Percentiles rank a stretch among this genome's conserved stretches.
Conservation (phyloP, 192 early-diverging fungal genomes). For the Coemansia sp. region DNA sequence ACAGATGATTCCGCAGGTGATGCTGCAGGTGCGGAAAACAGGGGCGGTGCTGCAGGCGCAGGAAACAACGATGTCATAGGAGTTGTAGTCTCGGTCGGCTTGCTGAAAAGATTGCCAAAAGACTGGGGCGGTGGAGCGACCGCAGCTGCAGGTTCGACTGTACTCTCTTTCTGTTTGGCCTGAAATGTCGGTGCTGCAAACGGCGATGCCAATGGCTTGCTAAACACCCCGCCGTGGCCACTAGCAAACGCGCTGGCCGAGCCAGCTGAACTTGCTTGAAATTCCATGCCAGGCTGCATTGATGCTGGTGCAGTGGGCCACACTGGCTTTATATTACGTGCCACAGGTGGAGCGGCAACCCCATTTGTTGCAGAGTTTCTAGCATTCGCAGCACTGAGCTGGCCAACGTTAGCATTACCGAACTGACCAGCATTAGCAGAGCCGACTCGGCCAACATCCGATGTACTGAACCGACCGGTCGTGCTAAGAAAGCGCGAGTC, state of each 20-base stretch:
- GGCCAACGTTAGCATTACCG: no score
- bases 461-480: background rate
- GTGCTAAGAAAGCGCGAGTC: slow-evolving; percentile 21
- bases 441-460: background rate
- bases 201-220: background rate
- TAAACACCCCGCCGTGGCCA: slow-evolving; percentile 14
- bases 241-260: slow-evolving; percentile 30
- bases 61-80: background rate
- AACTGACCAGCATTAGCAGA: no score
- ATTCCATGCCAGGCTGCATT: background rate
- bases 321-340: background rate
- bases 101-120: background rate
- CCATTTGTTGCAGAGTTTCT: no score
- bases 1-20: background rate
- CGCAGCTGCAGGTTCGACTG: background rate
- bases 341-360: background rate
- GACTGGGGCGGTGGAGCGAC: background rate
- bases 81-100: background rate
- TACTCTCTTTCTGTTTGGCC: background rate
- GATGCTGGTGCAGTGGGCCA: background rate
- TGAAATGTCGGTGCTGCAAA: background rate
- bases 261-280: slow-evolving; percentile 8
- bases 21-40: background rate
- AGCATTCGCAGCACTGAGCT: no score
- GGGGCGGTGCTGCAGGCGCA: background rate